Evolutionary conservation across 371 early-diverging fungal species (phyloP), one percentile per base, ranked within the genome.

Genomic region (Mortierella sp.): DNA sequence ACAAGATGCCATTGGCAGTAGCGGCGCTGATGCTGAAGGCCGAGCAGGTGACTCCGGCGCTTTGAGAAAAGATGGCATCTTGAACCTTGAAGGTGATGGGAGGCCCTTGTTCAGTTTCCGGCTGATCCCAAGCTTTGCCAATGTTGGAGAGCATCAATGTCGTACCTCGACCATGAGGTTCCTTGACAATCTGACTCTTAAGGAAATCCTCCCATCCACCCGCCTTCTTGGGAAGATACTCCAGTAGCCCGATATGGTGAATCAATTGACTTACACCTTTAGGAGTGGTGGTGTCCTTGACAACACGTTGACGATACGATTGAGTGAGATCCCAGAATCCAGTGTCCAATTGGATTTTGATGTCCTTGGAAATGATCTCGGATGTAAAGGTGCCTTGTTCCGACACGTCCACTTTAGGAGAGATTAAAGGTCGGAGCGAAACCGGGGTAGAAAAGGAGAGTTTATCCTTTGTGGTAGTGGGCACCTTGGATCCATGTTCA

Each of bases 181-280:
- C 63, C 57, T 73, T 63, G 14, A 34, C 44, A 21, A 55, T 49
- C 24, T 57, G 63, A 2, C 22, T 47, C 25, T 31, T 8, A 5
- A 62, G 14, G n/a, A 54, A 73, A 10, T 67, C 56, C 19, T 73
- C 73, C 73, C 73, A 73, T 2, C 52, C 73, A 0, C 63, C 67
- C 1, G 37, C n/a, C 2, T 61, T 29, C 5, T 52, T 63, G 9
- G 73, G 73, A 0, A 73, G 46, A 22, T 59, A 67, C 2, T 28
- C 45, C 3, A 73, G 41, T 10, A 73, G 59, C 2, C 73, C 73
- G 3, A 47, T 21, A 41, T 73, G 60, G 51, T 70, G 45, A 1
- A 63, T 14, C 55, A 70, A 12, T 0, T 21, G 28, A 4, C 19
- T 22, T 21, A 61, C 27, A 1, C 63, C 63, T 14, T 37, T 48